These are phyloP conservation scores for Lactarius pseudohatsudake DNA, from an alignment of 768 basidiomycete genomes.

Conservation along the genomic window DNA sequence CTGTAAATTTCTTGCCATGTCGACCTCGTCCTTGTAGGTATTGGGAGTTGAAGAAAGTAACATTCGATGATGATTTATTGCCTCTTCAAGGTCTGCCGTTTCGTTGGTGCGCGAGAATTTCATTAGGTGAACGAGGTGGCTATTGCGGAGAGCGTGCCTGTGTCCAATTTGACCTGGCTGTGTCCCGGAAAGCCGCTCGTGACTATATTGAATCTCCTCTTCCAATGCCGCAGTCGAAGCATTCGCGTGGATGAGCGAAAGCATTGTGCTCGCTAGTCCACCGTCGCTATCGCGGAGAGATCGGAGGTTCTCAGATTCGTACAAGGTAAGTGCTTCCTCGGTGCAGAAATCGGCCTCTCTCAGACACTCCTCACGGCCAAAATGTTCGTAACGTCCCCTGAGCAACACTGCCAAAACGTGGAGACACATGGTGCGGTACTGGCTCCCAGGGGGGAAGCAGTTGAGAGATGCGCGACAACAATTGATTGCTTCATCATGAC, in stretches of 20 bases:
- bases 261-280: neutral
- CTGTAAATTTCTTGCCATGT: neutral
- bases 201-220: slow-evolving; percentile 3
- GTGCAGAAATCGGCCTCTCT: slow-evolving; percentile 3
- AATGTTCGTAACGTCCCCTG: neutral
- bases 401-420: neutral
- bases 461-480: neutral
- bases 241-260: neutral
- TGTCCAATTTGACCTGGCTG: neutral
- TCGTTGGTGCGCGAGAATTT: neutral
- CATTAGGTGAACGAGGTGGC: neutral
- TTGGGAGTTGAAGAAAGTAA: slow-evolving; percentile 3
- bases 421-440: neutral
- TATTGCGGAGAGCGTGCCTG: neutral
- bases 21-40: neutral
- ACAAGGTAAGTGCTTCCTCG: neutral
- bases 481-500: neutral
- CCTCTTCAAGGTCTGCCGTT: slow-evolving; percentile 4
- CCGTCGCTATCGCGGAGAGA: neutral
- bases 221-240: slow-evolving; percentile 1
- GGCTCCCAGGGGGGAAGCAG: neutral
- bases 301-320: slow-evolving; percentile 4
- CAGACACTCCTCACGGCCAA: slow-evolving; percentile 8
- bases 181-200: neutral
- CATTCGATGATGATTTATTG: neutral